Base-by-base conservation (phyloP, 75 land plant genomes). In the Sequoiadendron giganteum region DNA sequence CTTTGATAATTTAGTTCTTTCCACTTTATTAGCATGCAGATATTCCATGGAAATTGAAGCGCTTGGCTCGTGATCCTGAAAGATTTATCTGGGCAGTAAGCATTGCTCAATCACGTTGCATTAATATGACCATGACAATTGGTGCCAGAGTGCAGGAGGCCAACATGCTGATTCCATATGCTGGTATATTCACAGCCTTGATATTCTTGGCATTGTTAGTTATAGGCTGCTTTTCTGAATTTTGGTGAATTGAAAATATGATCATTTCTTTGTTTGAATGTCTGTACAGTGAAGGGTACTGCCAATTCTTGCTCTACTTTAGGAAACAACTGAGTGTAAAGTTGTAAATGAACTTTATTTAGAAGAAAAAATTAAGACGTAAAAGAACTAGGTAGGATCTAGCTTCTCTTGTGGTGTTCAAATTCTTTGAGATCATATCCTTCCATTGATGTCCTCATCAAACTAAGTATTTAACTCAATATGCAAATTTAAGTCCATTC, bases 41-140 rank as follows among this genome's bases (percentile, higher is more conserved):
- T 61, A 91, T 89, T 75, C 97, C 96, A 36, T 91, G 97, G 11
- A 98, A 98, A 89, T 91, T 98, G 89, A 98, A 91, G 87, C 89
- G 99, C 30, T 91, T 98, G 87, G 99, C 99, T 49, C 95, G 92
- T 79, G 99, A 97, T 87, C 90, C 93, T 70, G 97, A 94, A 48
- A 92, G 96, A 84, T 98, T 98, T 86, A 86, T 94, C 72, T 98
- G 99, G 99, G 99, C 99, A 58, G 85, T 95, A 78, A 90, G 95
- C 32, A 95, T 95, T 49, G 98, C 93, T 5, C 94, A 96, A 90
- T 91, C 99, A 80, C 94, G 99, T 70, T 92, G 93, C 86, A 87
- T 94, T n/a, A 92, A 90, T 56, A 88, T 92, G 94, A 90, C 93
- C 87, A 90, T 95, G 85, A 94, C 94, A 52, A 89, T 96, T 90